Conservation (phyloP, 371 early-diverging fungal species). For the Haplosporangium sp. region DNA sequence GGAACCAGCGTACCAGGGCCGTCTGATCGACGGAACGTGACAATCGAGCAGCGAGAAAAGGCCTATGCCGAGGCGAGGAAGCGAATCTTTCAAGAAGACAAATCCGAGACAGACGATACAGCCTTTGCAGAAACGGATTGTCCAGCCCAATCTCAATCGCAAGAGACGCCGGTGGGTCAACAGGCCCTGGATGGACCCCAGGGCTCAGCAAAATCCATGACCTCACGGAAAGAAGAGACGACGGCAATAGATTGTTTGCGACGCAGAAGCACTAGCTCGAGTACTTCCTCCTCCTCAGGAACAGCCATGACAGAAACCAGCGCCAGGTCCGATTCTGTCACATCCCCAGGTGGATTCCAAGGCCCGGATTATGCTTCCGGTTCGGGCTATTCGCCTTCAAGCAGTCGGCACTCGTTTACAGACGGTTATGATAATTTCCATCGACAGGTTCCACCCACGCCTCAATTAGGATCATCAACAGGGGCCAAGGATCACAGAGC, state of each 20-base stretch:
- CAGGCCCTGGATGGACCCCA: too few relatives aligned
- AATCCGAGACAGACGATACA: not conserved
- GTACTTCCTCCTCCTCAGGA: constrained; percentile 21
- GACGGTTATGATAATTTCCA: not conserved
- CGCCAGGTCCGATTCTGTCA: constrained; percentile 6
- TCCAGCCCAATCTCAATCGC: too few relatives aligned
- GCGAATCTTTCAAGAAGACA: constrained; percentile 68
- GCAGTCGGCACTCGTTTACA: not conserved
- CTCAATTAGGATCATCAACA: too few relatives aligned
- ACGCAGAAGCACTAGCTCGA: constrained; percentile 19
- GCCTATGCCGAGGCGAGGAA: constrained; percentile 81
- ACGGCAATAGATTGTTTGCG: not conserved
- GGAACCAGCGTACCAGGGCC: constrained; percentile 15
- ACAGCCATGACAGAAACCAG: constrained; percentile 3
- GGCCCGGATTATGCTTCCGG: not conserved
- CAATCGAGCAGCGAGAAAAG: constrained; percentile 76
- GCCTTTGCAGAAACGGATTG: too few relatives aligned
- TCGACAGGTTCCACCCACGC: not conserved
- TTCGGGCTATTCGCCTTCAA: not conserved
- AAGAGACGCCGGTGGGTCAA: too few relatives aligned
- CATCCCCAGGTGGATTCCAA: not conserved
- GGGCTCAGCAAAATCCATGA: not conserved
- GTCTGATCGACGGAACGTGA: constrained; percentile 60
- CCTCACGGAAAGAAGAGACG: not conserved
- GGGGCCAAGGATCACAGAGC: too few relatives aligned